Evolutionary conservation across 345 rosid species (phyloP).

Genomic region (Eucalyptus paniculata): DNA sequence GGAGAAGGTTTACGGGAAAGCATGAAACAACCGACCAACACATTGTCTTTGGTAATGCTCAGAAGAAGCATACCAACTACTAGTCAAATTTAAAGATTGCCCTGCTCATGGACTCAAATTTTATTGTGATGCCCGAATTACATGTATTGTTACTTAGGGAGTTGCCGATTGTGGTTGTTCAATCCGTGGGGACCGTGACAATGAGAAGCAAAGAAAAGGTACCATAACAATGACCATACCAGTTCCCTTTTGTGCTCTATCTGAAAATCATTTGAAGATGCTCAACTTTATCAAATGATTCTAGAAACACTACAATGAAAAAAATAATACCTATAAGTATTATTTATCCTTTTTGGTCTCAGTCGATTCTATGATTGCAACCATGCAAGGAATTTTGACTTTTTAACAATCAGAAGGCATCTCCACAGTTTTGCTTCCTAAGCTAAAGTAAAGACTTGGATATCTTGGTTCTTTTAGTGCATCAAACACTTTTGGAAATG

Average conservation of each 20-base stretch:
- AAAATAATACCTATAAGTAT: neutral
- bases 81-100: neutral
- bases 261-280: neutral
- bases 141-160: slow-evolving; percentile 25
- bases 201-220: slow-evolving; percentile 87
- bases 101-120: neutral
- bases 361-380: neutral
- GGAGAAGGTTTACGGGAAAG: slow-evolving; percentile 88
- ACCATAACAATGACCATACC: neutral
- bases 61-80: neutral
- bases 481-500: too few relatives aligned
- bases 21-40: slow-evolving; percentile 73
- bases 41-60: slow-evolving; percentile 64
- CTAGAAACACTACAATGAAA: neutral
- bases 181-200: slow-evolving; percentile 79
- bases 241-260: neutral
- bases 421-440: neutral
- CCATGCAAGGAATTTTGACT: neutral
- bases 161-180: slow-evolving; percentile 92
- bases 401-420: neutral
- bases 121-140: neutral
- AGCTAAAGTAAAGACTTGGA: too few relatives aligned
- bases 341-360: neutral
- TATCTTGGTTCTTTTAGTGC: too few relatives aligned
- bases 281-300: neutral